Conservation (phyloP, 805 yeast genomes). For the Schizosaccharomyces cryophilus region DNA sequence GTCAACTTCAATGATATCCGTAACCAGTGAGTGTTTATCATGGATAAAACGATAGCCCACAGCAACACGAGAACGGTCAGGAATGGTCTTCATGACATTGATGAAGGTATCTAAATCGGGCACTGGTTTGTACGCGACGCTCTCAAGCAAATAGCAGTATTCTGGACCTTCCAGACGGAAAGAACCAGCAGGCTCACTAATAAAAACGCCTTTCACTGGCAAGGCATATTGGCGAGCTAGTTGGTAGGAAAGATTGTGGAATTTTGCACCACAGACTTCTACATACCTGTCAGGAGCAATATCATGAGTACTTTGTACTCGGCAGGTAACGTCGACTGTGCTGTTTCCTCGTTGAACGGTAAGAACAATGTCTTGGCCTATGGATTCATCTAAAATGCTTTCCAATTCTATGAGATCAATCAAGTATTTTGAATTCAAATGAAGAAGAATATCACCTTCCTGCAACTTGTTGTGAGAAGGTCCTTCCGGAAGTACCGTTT, state of each 20-base stretch:
- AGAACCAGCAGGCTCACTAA: constrained; percentile 55
- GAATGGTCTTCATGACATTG: constrained; percentile 51
- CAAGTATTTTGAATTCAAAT: constrained; percentile 40
- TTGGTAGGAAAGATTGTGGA: constrained; percentile 69
- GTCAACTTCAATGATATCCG: constrained; percentile 46
- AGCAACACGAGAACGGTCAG: constrained; percentile 50
- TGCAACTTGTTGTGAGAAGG: constrained; percentile 50
- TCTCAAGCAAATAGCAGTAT: constrained; percentile 59
- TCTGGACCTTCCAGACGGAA: constrained; percentile 28
- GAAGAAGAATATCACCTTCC: constrained; percentile 67
- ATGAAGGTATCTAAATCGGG: constrained; percentile 54
- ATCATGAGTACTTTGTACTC: constrained; percentile 50
- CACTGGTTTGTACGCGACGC: constrained; percentile 49
- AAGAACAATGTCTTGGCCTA: constrained; percentile 33
- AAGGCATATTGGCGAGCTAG: constrained; percentile 64
- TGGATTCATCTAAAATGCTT: constrained; percentile 47
- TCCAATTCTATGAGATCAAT: constrained; percentile 61
- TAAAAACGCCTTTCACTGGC: constrained; percentile 64
- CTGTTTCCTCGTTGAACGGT: constrained; percentile 54
- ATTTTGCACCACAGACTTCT: constrained; percentile 66
- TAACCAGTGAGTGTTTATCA: constrained; percentile 42
- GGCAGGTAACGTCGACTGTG: constrained; percentile 24
- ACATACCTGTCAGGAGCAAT: constrained; percentile 67
- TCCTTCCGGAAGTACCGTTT: constrained; percentile 58
- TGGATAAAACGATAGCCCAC: constrained; percentile 52